Base-by-base conservation (phyloP, 2,329 filamentous ascomycete genomes). In the Cordyceps javanica region DNA sequence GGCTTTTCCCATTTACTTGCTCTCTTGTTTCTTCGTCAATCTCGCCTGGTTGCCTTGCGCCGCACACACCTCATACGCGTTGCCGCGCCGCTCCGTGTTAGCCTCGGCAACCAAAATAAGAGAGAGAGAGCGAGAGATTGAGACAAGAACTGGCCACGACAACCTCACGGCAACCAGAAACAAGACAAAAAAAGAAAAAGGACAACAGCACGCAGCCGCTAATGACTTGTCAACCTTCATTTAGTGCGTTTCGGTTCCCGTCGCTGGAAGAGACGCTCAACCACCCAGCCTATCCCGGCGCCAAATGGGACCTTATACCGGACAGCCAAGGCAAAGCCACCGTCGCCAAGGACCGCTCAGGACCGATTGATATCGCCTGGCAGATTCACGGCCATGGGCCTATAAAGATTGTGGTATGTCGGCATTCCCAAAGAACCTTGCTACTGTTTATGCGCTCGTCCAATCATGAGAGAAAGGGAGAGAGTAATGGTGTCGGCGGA, bases 351-450 rank as follows among this genome's bases (percentile, higher is more conserved):
- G 82, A 75, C 38, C 81, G 89, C 64, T 88, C 90, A 61, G 90
- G 89, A 2, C 90, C 90, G 21, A 75, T 95, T 62, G 81, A 88
- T 46, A 83, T 96, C 54, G 78, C 83, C 55, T 95, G 89, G 79
- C 89, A 94, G 71, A 77, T 94, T 49, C 90, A 96, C 74, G 90
- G 91, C 57, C 74, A 80, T 60, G 90, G 90, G 3, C 82, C 86
- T 49, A 78, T 81, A 62, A 88, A 89, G 74, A 73, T 94, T 62
- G 77, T 91, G 65, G 90, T 94, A 77, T 62, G 87, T 82, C n/a
- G n/a, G n/a, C n/a, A n/a, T n/a, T n/a, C n/a, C n/a, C n/a, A n/a
- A n/a, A n/a, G n/a, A n/a, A n/a, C n/a, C n/a, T n/a, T n/a, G n/a
- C n/a, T n/a, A n/a, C n/a, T n/a, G n/a, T n/a, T n/a, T n/a, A n/a